phyloP scores from a whole-genome alignment of 2,329 filamentous ascomycete species.

The Colletotrichum navitas region DNA sequence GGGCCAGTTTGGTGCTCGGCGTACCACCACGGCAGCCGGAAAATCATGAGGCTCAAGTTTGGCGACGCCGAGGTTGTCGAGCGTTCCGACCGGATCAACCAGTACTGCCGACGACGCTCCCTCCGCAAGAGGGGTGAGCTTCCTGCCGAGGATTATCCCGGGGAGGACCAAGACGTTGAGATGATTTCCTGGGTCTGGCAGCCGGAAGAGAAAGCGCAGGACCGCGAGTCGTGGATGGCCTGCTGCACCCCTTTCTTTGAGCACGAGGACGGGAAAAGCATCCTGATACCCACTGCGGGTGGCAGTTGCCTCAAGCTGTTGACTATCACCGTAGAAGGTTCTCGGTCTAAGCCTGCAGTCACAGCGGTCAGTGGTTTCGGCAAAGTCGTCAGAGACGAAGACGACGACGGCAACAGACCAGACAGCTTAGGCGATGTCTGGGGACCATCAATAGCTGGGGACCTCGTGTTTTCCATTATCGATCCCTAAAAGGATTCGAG shows the following conservation, averaged over 20 bases:
- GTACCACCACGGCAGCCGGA: slow-evolving; percentile 43
- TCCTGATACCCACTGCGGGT: slow-evolving; percentile 16
- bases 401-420: not conserved
- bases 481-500: not conserved
- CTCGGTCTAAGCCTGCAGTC: slow-evolving; percentile 19
- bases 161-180: slow-evolving; percentile 2
- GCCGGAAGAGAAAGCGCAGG: not conserved
- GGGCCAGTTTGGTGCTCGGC: slow-evolving; percentile 74
- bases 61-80: slow-evolving; percentile 49
- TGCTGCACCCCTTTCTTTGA: slow-evolving; percentile 6
- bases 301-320: slow-evolving; percentile 24
- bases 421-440: not conserved
- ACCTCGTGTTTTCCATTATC: not conserved
- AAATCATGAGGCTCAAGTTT: slow-evolving; percentile 56
- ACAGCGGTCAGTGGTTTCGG: slow-evolving; percentile 12
- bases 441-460: not conserved
- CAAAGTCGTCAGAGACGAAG: not conserved
- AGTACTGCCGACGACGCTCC: not conserved
- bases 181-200: slow-evolving; percentile 19
- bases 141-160: not conserved
- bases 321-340: slow-evolving; percentile 39
- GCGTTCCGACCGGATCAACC: not conserved
- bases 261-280: slow-evolving; percentile 21
- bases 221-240: not conserved
- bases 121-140: not conserved